Evolutionary conservation across 2,329 filamentous ascomycete species (phyloP), one percentile per base, ranked within the genome.

Genomic region (Apiospora phragmitis): DNA sequence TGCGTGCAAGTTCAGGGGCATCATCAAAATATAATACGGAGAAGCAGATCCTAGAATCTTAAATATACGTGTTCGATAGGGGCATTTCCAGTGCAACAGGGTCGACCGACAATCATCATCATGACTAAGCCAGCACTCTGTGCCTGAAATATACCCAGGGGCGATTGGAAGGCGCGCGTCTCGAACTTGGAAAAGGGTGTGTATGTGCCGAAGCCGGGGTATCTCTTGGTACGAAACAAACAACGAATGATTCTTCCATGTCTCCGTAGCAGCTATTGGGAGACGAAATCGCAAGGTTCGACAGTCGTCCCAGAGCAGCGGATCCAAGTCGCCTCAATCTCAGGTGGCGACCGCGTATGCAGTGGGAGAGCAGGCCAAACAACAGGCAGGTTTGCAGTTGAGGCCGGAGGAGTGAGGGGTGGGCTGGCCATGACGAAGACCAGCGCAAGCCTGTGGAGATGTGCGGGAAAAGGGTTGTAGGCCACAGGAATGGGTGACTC

Each of bases 211-310:
- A 62, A 62, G 55, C 55, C 55, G 55, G 55, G 55, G 55, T 62
- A 62, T 62, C 55, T 62, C 55, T 62, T 62, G 55, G 32, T 62
- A 62, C 55, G 55, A 62, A 62, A 62, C 55, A 62, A 62, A 62
- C 55, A 62, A 62, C 21, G 55, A 62, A 62, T 62, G 55, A n/a
- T 38, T 62, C 55, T 62, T 62, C 55, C 55, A 62, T 62, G 55
- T 38, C 55, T 62, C 55, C 32, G n/a, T n/a, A 38, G 9, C 32
- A 38, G 4, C 55, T 38, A n/a, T 12, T 12, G 32, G 16, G 32
- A 38, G 18, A 38, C 55, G 9, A 38, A n/a, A 62, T n/a, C 18
- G 55, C 55, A 35, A 59, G 29, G 29, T n/a, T 14, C 18, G 18
- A n/a, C 35, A 62, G 55, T 49, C 47, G 21, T 38, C 29, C 55